Conservation (phyloP, 2,329 filamentous ascomycete genomes). For the Alternaria sp. region DNA sequence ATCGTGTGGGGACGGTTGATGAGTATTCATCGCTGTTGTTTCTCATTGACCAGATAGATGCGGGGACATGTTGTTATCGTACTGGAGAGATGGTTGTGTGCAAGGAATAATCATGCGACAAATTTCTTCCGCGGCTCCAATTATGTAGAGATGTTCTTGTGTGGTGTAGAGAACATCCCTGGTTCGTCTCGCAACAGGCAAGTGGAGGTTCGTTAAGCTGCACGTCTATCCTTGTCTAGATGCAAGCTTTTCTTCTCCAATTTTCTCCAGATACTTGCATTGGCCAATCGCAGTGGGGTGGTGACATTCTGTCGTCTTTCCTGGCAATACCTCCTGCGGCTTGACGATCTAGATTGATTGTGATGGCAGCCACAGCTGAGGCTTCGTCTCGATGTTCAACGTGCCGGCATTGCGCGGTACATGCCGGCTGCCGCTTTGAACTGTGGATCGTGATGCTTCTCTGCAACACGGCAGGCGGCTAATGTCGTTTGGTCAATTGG, state of each 20-base stretch:
- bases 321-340: background rate
- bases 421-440: conserved; percentile 1
- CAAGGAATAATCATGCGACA: background rate
- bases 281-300: background rate
- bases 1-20: conserved; percentile 2
- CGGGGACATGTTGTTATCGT: background rate
- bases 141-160: background rate
- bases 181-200: conserved; percentile 3
- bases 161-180: background rate
- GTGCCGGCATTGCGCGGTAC: background rate
- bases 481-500: background rate
- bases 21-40: background rate
- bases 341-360: background rate
- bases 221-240: conserved; percentile 1
- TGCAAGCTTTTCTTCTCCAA: conserved; percentile 16
- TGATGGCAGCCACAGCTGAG: background rate
- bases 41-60: background rate
- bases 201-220: conserved; percentile 8
- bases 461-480: background rate
- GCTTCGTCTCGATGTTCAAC: background rate
- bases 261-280: conserved; percentile 9
- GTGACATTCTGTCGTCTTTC: conserved; percentile 2
- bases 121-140: background rate
- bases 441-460: background rate
- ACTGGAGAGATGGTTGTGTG: background rate